Conservation (phyloP, 148 eudicot species). For the Heliosperma pusillum region DNA sequence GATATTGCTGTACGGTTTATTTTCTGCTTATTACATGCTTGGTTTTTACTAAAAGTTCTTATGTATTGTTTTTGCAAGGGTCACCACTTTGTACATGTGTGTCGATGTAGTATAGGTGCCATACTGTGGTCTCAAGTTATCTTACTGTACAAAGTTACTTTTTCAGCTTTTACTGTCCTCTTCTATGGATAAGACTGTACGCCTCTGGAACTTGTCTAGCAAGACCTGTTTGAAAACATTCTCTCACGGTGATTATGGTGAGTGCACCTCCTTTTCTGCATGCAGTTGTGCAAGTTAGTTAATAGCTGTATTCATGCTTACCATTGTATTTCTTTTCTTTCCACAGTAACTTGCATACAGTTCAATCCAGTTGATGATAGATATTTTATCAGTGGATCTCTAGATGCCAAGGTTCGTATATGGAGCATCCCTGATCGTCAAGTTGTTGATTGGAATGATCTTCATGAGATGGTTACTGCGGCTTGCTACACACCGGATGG, state of each 20-base stretch:
- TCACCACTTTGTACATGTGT: not conserved
- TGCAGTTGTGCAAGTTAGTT: slow-evolving; percentile 5
- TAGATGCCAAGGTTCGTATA: slow-evolving; percentile 92
- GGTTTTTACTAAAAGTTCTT: not conserved
- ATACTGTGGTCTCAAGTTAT: slow-evolving; percentile 8
- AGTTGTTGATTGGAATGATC: slow-evolving; percentile 95
- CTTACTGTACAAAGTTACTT: slow-evolving; percentile 22
- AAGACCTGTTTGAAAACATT: slow-evolving; percentile 84
- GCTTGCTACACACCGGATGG: slow-evolving; percentile 98
- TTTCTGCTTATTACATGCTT: not conserved
- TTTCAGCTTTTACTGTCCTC: slow-evolving; percentile 94
- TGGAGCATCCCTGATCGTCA: slow-evolving; percentile 93
- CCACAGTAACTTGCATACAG: slow-evolving; percentile 92
- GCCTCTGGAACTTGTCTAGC: slow-evolving; percentile 90
- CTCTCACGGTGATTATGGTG: slow-evolving; percentile 99
- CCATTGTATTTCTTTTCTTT: slow-evolving; percentile 24
- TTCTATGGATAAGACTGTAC: slow-evolving; percentile 98
- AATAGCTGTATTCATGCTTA: slow-evolving; percentile 8
- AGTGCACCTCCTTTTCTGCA: slow-evolving; percentile 22
- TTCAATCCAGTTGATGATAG: slow-evolving; percentile 90
- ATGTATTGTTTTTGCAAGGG: not conserved
- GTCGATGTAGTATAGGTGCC: not conserved
- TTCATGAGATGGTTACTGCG: slow-evolving; percentile 98
- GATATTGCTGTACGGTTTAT: not conserved
- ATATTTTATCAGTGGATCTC: slow-evolving; percentile 90